phyloP scores from a whole-genome alignment of 2,329 filamentous ascomycete genomes.

The Daldinia sp. region DNA sequence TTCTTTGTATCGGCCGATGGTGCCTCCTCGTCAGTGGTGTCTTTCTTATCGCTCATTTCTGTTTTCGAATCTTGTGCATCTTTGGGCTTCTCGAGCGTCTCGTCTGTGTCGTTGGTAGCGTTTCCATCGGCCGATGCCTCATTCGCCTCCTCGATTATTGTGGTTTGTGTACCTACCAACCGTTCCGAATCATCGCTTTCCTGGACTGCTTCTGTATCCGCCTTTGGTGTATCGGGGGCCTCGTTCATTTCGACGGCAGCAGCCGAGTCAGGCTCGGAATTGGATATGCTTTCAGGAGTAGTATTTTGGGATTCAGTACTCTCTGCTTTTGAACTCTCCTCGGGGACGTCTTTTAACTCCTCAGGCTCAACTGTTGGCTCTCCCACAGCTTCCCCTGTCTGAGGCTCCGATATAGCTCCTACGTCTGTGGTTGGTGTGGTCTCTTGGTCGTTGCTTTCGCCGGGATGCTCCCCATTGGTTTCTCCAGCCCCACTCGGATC shows the following conservation, averaged over 20 bases:
- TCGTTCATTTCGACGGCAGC: conserved; percentile 5
- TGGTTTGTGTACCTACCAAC: conserved; percentile 2
- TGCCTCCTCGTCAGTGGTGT: neutral
- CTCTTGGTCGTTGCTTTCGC: conserved; percentile 10
- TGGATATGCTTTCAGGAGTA: conserved; percentile 10
- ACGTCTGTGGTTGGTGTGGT: neutral
- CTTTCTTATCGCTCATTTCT: neutral
- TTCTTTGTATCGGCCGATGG: neutral
- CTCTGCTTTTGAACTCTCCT: conserved; percentile 3
- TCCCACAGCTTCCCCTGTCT: conserved; percentile 8
- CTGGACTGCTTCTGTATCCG: conserved; percentile 15
- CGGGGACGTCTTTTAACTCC: neutral
- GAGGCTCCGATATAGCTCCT: conserved; percentile 8
- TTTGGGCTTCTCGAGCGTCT: neutral
- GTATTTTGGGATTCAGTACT: conserved; percentile 13
- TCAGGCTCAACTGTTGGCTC: conserved; percentile 2
- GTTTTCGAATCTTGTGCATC: neutral
- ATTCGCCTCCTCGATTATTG: neutral
- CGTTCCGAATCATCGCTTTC: neutral
- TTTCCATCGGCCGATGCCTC: neutral
- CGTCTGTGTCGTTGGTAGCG: neutral
- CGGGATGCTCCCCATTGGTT: neutral
- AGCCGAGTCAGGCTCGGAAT: neutral
- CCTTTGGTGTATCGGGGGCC: neutral
- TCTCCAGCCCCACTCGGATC: neutral